A percentile compares a stretch with the other conserved stretches of the same genome.
Evolutionary conservation across 164 flowering plant species (phyloP).

Genomic region (Vitis labrusca): DNA sequence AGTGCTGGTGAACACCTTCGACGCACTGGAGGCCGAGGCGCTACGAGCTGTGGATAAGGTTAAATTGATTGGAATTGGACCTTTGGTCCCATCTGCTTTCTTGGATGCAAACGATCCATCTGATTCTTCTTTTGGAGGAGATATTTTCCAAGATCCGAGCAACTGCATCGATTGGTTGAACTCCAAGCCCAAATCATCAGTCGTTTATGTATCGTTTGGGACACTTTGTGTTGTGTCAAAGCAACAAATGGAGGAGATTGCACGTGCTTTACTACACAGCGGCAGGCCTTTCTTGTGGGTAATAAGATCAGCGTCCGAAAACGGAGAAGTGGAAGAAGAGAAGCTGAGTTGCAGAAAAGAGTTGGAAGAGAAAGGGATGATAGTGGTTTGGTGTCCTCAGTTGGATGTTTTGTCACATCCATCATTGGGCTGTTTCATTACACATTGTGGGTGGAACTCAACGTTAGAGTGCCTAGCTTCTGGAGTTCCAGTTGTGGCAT

Average conservation of each 20-base stretch:
- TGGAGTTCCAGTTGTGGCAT: too few species aligned
- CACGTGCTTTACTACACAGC: constrained; percentile 11
- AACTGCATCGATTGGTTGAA: constrained; percentile 17
- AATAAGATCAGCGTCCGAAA: not conserved
- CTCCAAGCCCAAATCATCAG: constrained; percentile 11
- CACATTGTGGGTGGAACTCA: too few species aligned
- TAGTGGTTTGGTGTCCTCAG: too few species aligned
- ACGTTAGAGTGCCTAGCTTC: too few species aligned
- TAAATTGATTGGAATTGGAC: constrained; percentile 16
- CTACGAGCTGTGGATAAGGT: not conserved
- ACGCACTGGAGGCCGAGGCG: constrained; percentile 8
- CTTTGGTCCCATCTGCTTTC: constrained; percentile 19
- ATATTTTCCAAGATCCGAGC: not conserved
- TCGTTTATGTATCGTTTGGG: constrained; percentile 25
- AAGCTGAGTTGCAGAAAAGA: too few species aligned
- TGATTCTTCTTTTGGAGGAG: constrained; percentile 3
- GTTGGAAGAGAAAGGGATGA: too few species aligned
- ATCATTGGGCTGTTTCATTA: too few species aligned
- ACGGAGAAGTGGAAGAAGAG: too few species aligned
- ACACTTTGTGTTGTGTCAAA: not conserved
- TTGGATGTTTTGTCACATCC: too few species aligned
- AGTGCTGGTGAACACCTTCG: constrained; percentile 18
- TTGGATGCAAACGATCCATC: constrained; percentile 8
- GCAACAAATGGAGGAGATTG: constrained; percentile 25
- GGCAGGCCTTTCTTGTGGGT: constrained; percentile 31